These are phyloP conservation scores for Aspergillus proliferans DNA, from an alignment of 2,329 filamentous ascomycete species.

Conservation along the genomic window DNA sequence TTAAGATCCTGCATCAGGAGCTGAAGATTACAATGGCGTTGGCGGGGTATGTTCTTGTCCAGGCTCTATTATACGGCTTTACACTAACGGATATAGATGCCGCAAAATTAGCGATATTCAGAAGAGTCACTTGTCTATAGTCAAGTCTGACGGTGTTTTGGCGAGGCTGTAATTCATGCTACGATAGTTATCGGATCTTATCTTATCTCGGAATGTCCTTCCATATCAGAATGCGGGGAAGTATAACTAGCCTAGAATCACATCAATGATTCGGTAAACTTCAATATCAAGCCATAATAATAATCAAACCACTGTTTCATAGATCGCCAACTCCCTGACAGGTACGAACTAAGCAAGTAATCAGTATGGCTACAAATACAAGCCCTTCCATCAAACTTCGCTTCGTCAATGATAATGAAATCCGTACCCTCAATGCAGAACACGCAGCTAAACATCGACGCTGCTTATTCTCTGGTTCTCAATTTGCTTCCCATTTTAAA, in stretches of 20 bases:
- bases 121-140: neutral
- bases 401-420: constrained; percentile 9
- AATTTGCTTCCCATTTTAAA: too few relatives aligned
- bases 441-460: constrained; percentile 10
- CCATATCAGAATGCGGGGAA: neutral
- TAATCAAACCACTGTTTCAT: too few relatives aligned
- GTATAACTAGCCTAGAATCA: neutral
- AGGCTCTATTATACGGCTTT: neutral
- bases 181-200: neutral
- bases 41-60: constrained; percentile 19
- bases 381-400: neutral
- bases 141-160: neutral
- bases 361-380: neutral
- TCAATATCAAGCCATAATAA: too few relatives aligned
- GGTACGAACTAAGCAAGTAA: neutral
- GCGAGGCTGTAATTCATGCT: neutral
- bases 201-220: neutral
- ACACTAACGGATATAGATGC: neutral
- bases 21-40: constrained; percentile 27
- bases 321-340: too few relatives aligned
- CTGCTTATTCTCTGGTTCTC: constrained; percentile 9
- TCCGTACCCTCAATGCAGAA: constrained; percentile 9
- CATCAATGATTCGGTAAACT: neutral
- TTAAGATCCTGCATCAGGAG: constrained; percentile 27
- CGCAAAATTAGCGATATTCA: neutral